Percentiles rank a stretch among this genome's conserved stretches.
phyloP scores from a whole-genome alignment of 1,284 basidiomycete species.

The Ustilago curta region DNA sequence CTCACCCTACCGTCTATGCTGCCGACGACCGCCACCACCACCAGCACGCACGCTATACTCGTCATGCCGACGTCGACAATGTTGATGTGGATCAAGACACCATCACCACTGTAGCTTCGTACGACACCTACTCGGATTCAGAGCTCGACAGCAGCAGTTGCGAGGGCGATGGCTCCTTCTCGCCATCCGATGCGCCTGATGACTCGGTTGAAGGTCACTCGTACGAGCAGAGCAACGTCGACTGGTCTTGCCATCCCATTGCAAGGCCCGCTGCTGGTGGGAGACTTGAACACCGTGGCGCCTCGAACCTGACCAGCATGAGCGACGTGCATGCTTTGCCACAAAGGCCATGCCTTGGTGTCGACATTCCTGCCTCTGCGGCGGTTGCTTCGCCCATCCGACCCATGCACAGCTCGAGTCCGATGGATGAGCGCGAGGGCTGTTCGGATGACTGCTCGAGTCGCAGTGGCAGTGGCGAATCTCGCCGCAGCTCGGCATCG shows the following conservation, averaged over 20 bases:
- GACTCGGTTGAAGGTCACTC: slow-evolving; percentile 17
- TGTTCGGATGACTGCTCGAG: slow-evolving; percentile 49
- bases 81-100: slow-evolving; percentile 6
- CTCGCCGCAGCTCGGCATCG: slow-evolving; percentile 52
- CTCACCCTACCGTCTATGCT: slow-evolving; percentile 28
- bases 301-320: slow-evolving; percentile 39
- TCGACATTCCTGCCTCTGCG: slow-evolving; percentile 22
- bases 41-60: slow-evolving; percentile 9
- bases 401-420: slow-evolving; percentile 20
- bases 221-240: slow-evolving; percentile 28
- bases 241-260: slow-evolving; percentile 39
- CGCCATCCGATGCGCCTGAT: slow-evolving; percentile 33
- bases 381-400: slow-evolving; percentile 17
- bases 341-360: slow-evolving; percentile 24
- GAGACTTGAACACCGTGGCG: slow-evolving; percentile 15
- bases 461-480: slow-evolving; percentile 50
- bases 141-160: slow-evolving; percentile 50
- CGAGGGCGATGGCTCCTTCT: slow-evolving; percentile 45
- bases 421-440: slow-evolving; percentile 43
- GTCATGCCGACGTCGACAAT: slow-evolving; percentile 12
- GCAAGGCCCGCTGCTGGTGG: slow-evolving; percentile 10
- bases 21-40: slow-evolving; percentile 8
- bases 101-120: slow-evolving; percentile 15
- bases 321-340: slow-evolving; percentile 28
- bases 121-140: slow-evolving; percentile 45